Base-by-base conservation (phyloP, 1,284 basidiomycete genomes). In the Trichosporon faecale region DNA sequence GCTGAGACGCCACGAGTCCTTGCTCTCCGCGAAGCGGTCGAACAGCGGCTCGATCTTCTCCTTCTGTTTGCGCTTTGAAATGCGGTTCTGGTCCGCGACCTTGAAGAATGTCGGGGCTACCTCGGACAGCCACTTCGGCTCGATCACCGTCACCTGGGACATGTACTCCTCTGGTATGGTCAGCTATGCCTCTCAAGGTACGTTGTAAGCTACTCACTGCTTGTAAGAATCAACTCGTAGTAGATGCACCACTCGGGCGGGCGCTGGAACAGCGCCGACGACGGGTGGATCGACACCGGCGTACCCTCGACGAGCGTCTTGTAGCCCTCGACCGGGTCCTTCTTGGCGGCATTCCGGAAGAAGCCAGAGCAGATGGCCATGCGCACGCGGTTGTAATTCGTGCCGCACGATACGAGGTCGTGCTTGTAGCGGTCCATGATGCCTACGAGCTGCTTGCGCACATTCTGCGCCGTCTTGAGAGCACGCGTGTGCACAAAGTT, bases 401-500 rank as follows among this genome's bases (percentile, higher is more conserved):
- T 89, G 27, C 95, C 95, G 18, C 93, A 82, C 4, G 78, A 79
- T 6, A 81, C 78, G 72, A 99, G 92, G 77, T 98, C 95, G 81
- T 98, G 95, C 79, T 96, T 97, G 83, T 98, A 98, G 69, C 97
- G 88, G 81, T 99, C 96, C 96, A 99, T 99, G 82, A 99, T 99
- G 71, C 96, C 96, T 61, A 98, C 86, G 69, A 99, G 85, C 84
- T 99, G 96, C 80, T 98, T 99, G 68, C 96, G 87, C 11, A 99
- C 94, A 85, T 99, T 96, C 83, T 98, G 95, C 3, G 95, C 97
- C n/a, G 95, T 88, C 71, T 93, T 88, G 92, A 99, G 93, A 75
- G 94, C 95, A 80, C 97, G 88, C 11, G 94, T 95, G 82, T 99
- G 97, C 64, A 99, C 95, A 79, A 95, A 99, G 83, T 99, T 99